Percentiles rank a stretch among this genome's conserved stretches.
Conservation (phyloP, 306 rosid species). For the Prinsepia uniflora region DNA sequence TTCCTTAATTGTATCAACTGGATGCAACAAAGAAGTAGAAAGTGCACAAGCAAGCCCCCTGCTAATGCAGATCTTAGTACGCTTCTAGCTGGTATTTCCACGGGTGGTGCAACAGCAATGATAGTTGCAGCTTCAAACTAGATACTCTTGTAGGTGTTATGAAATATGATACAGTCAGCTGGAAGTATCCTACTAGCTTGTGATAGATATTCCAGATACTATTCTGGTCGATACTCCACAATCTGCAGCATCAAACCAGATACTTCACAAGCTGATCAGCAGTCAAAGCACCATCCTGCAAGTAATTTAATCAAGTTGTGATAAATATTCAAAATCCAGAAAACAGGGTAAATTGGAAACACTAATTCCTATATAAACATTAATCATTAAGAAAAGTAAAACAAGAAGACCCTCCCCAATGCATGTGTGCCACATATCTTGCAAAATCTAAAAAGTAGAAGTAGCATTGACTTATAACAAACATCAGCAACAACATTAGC, state of each 20-base stretch:
- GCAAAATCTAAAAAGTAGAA: background rate
- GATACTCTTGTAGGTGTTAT: conserved; percentile 64
- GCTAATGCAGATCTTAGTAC: conserved; percentile 98
- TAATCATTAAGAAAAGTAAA: too few species aligned
- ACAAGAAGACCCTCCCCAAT: background rate
- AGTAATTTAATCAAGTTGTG: conserved; percentile 5
- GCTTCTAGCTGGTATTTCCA: conserved; percentile 89
- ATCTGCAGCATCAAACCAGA: too few species aligned
- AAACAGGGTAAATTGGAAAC: background rate
- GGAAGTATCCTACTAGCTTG: conserved; percentile 14
- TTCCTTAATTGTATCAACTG: conserved; percentile 93
- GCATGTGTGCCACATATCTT: background rate
- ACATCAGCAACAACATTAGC: too few species aligned
- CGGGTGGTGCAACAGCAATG: conserved; percentile 94
- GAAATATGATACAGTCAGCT: conserved; percentile 26
- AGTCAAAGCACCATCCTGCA: conserved; percentile 85
- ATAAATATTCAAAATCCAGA: background rate
- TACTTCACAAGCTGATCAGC: conserved; percentile 62
- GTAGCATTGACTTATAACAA: background rate
- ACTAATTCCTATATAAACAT: background rate
- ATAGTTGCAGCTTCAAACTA: conserved; percentile 99
- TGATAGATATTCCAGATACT: background rate
- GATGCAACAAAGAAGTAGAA: conserved; percentile 85
- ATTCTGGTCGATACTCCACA: too few species aligned
- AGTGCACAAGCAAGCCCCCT: conserved; percentile 95